Evolutionary conservation across 352 stramenopile genomes (phyloP).

Genomic region (Globisporangium paroecandrum): DNA sequence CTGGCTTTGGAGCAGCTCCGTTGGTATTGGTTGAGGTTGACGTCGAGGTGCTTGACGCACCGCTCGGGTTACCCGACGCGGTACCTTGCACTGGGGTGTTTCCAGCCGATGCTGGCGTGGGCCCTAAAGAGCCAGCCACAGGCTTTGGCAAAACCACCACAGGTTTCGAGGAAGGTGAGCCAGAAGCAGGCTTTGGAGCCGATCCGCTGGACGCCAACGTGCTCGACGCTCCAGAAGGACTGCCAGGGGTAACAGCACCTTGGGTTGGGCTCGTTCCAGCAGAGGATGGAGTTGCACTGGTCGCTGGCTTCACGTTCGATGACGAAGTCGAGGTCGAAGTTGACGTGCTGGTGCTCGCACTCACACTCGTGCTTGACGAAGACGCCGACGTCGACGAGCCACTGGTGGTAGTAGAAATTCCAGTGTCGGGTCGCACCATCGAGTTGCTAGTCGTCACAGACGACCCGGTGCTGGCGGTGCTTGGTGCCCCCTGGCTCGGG

Average conservation of each 20-base stretch:
- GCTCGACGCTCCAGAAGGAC: neutral
- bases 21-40: neutral
- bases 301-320: conserved; percentile 5
- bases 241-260: neutral
- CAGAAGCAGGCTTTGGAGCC: neutral
- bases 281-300: neutral
- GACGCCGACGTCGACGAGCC: neutral
- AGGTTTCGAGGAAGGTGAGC: neutral
- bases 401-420: neutral
- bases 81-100: neutral
- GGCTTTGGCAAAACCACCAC: neutral
- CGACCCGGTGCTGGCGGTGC: neutral
- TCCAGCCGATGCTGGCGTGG: neutral
- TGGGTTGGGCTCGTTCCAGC: neutral
- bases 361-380: neutral
- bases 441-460: neutral
- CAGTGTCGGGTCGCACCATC: conserved; percentile 1
- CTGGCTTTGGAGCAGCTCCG: neutral
- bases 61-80: neutral
- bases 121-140: neutral
- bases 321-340: neutral
- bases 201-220: neutral
- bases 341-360: neutral
- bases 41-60: neutral
- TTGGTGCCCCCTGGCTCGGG: neutral